These are phyloP conservation scores for Penicillium sp. DNA, from an alignment of 2,329 filamentous ascomycete species.

Conservation along the genomic window DNA sequence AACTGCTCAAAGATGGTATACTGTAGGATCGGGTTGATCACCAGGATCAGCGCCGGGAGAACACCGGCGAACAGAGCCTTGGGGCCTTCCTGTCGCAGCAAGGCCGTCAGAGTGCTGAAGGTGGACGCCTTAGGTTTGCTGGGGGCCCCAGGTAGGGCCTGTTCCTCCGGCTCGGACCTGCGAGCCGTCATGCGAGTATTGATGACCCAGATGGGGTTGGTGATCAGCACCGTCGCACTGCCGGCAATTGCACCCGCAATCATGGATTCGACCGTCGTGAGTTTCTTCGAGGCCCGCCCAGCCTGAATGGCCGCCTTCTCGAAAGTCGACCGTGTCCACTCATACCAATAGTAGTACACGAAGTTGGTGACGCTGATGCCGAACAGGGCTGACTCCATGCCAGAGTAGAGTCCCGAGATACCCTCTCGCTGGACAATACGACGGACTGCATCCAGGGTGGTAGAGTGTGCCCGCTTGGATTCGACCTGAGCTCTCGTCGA, in stretches of 20 bases:
- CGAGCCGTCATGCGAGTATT: constrained; percentile 97
- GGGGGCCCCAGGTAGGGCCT: constrained; percentile 37
- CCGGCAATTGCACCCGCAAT: constrained; percentile 90
- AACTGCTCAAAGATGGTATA: constrained; percentile 98
- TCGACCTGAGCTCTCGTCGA: constrained; percentile 97
- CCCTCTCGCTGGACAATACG: constrained; percentile 90
- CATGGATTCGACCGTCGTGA: constrained; percentile 91
- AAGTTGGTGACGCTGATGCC: constrained; percentile 99
- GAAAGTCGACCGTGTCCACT: constrained; percentile 88
- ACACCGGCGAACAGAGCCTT: constrained; percentile 85
- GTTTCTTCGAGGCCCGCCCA: constrained; percentile 69
- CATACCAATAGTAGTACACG: constrained; percentile 99
- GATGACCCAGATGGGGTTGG: constrained; percentile 98
- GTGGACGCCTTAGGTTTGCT: constrained; percentile 61
- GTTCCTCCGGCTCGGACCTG: constrained; percentile 53
- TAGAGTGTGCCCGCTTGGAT: constrained; percentile 82
- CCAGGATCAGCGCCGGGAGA: constrained; percentile 82
- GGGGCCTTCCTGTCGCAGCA: constrained; percentile 79
- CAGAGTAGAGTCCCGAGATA: constrained; percentile 80
- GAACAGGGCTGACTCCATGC: constrained; percentile 88
- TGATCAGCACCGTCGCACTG: constrained; percentile 87
- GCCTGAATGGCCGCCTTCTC: constrained; percentile 65
- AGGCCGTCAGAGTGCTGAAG: constrained; percentile 70
- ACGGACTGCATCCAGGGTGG: constrained; percentile 74
- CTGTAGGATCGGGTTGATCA: constrained; percentile 97